A percentile compares a stretch with the other conserved stretches of the same genome.
These are phyloP conservation scores for Isatis tinctoria DNA, from an alignment of 345 rosid genomes.

Conservation along the genomic window DNA sequence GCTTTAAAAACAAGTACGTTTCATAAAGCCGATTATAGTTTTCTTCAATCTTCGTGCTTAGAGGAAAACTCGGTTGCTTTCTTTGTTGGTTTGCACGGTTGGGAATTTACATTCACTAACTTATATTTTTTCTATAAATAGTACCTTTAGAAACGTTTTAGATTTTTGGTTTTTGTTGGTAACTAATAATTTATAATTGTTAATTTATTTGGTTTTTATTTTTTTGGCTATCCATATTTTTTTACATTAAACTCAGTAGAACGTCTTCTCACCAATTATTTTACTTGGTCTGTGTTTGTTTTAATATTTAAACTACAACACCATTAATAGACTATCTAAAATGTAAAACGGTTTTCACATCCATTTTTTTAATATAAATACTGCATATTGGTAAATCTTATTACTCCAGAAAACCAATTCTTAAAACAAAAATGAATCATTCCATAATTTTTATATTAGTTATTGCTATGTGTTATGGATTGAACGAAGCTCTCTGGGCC, in stretches of 20 bases:
- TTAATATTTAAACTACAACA: background rate
- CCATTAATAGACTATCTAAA: background rate
- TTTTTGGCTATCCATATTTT: background rate
- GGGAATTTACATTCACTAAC: too few relatives aligned
- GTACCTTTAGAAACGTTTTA: too few relatives aligned
- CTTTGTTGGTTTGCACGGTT: too few relatives aligned
- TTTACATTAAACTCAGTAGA: background rate
- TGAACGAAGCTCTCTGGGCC: background rate
- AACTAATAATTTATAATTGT: too few relatives aligned
- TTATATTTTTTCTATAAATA: too few relatives aligned
- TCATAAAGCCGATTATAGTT: background rate
- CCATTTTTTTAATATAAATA: background rate
- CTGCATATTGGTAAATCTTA: background rate
- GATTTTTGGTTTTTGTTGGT: too few relatives aligned
- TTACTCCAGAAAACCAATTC: background rate
- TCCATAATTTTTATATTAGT: background rate
- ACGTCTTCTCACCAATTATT: too few relatives aligned
- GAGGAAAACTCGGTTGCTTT: too few relatives aligned
- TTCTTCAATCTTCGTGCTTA: background rate
- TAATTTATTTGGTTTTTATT: background rate
- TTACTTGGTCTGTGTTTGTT: too few relatives aligned
- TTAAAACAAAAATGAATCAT: conserved; percentile 9
- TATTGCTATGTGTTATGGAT: background rate
- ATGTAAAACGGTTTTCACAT: too few relatives aligned
- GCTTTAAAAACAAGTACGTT: background rate